Evolutionary conservation across 192 early-diverging fungal genomes (phyloP).

Genomic region (Coemansia sp.): DNA sequence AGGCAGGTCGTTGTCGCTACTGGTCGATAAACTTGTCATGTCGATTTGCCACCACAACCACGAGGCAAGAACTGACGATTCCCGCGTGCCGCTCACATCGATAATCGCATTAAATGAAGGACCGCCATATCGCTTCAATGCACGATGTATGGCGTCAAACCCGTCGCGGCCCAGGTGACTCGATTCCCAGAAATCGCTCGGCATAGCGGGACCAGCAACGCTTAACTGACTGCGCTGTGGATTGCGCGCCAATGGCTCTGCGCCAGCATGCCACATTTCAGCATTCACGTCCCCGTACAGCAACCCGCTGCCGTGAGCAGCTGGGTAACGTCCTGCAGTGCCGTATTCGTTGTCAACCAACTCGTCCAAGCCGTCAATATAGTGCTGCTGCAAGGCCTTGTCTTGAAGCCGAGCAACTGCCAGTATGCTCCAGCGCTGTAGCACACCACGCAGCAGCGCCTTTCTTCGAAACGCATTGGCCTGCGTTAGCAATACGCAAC

Average conservation of each 20-base stretch:
- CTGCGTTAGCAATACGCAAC: conserved; percentile 22
- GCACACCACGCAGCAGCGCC: conserved; percentile 10
- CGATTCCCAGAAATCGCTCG: conserved; percentile 43
- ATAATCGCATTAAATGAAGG: conserved; percentile 12
- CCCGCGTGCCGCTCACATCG: conserved; percentile 9
- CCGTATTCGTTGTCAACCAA: conserved; percentile 29
- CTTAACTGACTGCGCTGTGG: neutral
- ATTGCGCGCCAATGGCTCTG: neutral
- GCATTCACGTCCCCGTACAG: neutral
- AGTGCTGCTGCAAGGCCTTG: conserved; percentile 28
- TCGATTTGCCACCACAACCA: conserved; percentile 52
- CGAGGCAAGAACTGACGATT: conserved; percentile 22
- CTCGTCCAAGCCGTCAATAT: conserved; percentile 26
- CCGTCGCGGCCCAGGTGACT: conserved; percentile 29
- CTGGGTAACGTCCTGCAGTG: neutral
- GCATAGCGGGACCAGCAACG: neutral
- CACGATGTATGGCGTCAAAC: conserved; percentile 13
- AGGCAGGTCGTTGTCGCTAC: neutral
- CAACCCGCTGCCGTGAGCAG: neutral
- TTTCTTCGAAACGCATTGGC: conserved; percentile 29
- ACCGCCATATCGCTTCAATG: conserved; percentile 13
- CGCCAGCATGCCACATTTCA: neutral
- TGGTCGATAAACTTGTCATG: conserved; percentile 5
- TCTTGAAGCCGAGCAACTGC: conserved; percentile 23
- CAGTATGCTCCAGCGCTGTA: conserved; percentile 36